These are phyloP conservation scores for Stipa capillata DNA, from an alignment of 176 grass and related monocot species.

Conservation along the genomic window DNA sequence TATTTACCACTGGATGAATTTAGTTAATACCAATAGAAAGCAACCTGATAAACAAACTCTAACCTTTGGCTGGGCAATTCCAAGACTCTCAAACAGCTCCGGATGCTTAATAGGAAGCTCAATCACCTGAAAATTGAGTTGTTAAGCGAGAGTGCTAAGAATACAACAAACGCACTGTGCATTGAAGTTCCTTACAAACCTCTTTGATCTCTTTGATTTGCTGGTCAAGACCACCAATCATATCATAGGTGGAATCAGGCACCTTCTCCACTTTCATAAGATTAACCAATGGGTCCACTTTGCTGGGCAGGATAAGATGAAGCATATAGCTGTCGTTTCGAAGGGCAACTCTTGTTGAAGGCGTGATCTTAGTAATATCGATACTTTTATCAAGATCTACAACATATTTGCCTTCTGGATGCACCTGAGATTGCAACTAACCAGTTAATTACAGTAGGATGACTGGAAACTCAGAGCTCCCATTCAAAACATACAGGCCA, in stretches of 20 bases:
- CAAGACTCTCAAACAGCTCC: slow-evolving; percentile 89
- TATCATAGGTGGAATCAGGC: slow-evolving; percentile 98
- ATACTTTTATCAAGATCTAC: slow-evolving; percentile 85
- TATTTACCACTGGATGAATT: not conserved
- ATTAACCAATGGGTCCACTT: slow-evolving; percentile 87
- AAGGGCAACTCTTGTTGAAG: slow-evolving; percentile 91
- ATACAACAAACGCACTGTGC: not conserved
- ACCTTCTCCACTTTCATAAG: slow-evolving; percentile 99
- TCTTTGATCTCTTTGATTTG: slow-evolving; percentile 99
- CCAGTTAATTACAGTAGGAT: not conserved
- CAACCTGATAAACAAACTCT: not conserved
- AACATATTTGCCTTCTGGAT: slow-evolving; percentile 89
- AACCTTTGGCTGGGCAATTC: slow-evolving; percentile 98
- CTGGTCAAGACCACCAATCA: slow-evolving; percentile 96
- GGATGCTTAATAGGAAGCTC: slow-evolving; percentile 99
- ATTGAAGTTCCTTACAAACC: slow-evolving; percentile 25
- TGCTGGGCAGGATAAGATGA: slow-evolving; percentile 80
- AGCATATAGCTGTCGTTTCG: slow-evolving; percentile 77
- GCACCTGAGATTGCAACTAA: slow-evolving; percentile 43
- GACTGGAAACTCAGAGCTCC: not conserved
- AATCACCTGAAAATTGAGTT: slow-evolving; percentile 63
- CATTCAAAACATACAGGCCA: not conserved
- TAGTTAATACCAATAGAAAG: not conserved
- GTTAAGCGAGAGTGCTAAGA: not conserved
- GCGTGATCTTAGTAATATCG: slow-evolving; percentile 78